Evolutionary conservation across 495 filamentous ascomycete species (phyloP).

Genomic region (Letharia columbiana): DNA sequence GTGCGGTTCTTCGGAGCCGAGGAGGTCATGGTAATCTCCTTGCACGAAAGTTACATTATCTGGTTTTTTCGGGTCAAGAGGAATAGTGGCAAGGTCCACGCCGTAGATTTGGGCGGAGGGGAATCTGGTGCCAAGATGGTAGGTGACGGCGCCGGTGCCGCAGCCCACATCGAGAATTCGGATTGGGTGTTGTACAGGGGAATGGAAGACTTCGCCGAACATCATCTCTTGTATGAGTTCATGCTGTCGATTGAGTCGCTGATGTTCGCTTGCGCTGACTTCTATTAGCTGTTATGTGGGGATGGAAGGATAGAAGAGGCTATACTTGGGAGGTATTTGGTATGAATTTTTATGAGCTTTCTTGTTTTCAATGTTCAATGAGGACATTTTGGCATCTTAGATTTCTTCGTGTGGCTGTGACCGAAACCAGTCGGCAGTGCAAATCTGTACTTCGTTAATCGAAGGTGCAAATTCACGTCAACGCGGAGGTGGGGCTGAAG

Average conservation of each 20-base stretch:
- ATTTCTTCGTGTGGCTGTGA: not conserved
- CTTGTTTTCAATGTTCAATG: not conserved
- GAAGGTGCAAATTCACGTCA: not conserved
- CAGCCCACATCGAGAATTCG: constrained; percentile 1
- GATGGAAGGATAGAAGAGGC: not conserved
- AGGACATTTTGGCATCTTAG: not conserved
- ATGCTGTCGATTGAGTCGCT: not conserved
- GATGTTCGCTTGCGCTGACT: not conserved
- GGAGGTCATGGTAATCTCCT: not conserved
- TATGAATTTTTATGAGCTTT: not conserved
- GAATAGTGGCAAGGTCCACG: not conserved
- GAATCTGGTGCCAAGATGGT: not conserved
- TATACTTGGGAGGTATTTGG: not conserved
- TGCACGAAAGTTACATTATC: not conserved
- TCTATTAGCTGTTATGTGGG: not conserved
- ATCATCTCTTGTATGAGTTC: not conserved
- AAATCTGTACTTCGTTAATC: too few species aligned
- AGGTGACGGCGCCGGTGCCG: not conserved
- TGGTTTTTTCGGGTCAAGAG: not conserved
- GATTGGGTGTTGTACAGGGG: not conserved
- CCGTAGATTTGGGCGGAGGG: not conserved
- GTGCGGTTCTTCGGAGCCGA: not conserved
- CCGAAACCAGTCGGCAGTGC: too few species aligned
- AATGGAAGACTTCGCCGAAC: not conserved
- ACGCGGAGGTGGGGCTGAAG: not conserved